Percentiles rank a stretch among this genome's conserved stretches.
Conservation (phyloP, 805 yeast genomes). For the Ascoidea tarda region DNA sequence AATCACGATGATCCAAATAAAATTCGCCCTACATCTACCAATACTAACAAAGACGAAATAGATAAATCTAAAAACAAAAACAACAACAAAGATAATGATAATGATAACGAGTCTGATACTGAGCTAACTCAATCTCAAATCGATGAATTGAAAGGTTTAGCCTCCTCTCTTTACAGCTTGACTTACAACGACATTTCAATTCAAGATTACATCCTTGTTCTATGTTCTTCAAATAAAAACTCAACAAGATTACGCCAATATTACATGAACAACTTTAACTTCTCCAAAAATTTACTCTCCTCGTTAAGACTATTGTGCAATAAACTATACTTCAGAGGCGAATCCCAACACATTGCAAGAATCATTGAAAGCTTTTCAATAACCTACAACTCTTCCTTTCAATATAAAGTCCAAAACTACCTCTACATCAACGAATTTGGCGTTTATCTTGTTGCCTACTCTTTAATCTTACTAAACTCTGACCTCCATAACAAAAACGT, state of each 20-base stretch:
- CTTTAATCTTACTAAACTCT: conserved; percentile 38
- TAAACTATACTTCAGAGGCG: conserved; percentile 89
- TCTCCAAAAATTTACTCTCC: conserved; percentile 5
- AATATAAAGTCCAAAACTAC: conserved; percentile 1
- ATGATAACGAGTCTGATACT: background rate
- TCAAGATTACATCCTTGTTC: conserved; percentile 8
- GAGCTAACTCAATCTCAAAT: background rate
- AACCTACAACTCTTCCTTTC: conserved; percentile 8
- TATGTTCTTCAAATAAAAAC: conserved; percentile 8
- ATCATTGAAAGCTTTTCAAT: conserved; percentile 41
- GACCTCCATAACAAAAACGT: conserved; percentile 32
- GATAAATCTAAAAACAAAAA: background rate
- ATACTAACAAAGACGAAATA: background rate
- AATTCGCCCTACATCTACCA: background rate
- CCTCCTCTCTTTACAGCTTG: conserved; percentile 4
- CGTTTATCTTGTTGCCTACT: conserved; percentile 36
- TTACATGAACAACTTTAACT: conserved; percentile 8
- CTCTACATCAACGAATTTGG: conserved; percentile 34
- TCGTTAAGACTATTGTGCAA: conserved; percentile 58
- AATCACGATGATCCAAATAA: no score
- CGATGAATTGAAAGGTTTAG: background rate
- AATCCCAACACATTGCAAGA: conserved; percentile 91
- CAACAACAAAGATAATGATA: background rate
- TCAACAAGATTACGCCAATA: conserved; percentile 6
- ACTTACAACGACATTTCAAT: conserved; percentile 6